phyloP scores from a whole-genome alignment of 352 stramenopile species.

The Pythium sp. region DNA sequence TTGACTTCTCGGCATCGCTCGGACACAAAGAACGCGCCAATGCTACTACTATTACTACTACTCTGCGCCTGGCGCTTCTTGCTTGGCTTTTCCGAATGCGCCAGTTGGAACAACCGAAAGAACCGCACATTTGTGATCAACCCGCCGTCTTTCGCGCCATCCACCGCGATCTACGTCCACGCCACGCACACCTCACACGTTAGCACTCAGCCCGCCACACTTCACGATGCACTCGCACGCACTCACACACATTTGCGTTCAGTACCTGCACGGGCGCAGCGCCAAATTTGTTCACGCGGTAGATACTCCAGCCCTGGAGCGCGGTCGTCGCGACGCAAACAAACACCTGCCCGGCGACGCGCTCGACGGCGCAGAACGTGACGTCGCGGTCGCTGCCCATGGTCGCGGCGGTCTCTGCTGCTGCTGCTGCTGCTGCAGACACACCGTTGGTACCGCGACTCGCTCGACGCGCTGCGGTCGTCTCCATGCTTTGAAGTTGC shows the following conservation, averaged over 20 bases:
- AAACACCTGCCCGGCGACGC: conserved; percentile 44
- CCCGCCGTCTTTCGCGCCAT: conserved; percentile 39
- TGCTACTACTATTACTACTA: conserved; percentile 4
- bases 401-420: conserved; percentile 19
- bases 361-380: conserved; percentile 65
- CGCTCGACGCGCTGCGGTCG: background rate
- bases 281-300: conserved; percentile 57
- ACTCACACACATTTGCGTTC: background rate
- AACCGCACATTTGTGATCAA: conserved; percentile 50
- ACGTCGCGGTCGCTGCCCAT: conserved; percentile 32
- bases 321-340: conserved; percentile 56
- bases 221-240: background rate
- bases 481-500: background rate
- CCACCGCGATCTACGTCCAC: conserved; percentile 37
- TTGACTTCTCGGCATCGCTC: conserved; percentile 40
- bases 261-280: conserved; percentile 44
- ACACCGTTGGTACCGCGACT: background rate
- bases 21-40: conserved; percentile 50
- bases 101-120: conserved; percentile 54
- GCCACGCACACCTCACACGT: background rate
- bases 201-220: background rate
- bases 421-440: background rate
- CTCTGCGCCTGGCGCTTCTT: background rate
- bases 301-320: conserved; percentile 44
- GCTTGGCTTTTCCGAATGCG: background rate